These are phyloP conservation scores for Stylosanthes scabra DNA, from an alignment of 331 rosid genomes.

Conservation along the genomic window DNA sequence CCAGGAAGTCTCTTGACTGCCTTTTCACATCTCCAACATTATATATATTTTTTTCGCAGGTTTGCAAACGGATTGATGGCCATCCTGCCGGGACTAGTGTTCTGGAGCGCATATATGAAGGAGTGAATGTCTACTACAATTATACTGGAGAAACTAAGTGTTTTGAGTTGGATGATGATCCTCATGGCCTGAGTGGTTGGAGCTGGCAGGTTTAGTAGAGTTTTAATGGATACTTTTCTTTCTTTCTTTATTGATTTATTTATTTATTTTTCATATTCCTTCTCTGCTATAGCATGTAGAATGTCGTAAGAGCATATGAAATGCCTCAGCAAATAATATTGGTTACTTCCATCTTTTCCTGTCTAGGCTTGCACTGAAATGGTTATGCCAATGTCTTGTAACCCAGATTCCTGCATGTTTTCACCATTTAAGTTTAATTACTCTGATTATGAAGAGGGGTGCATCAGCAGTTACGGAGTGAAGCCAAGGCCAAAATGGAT, in stretches of 20 bases:
- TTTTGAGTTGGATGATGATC: conserved; percentile 74
- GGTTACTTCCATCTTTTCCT: conserved; percentile 27
- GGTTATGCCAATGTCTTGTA: conserved; percentile 91
- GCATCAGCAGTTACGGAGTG: conserved; percentile 54
- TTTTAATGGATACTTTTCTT: conserved; percentile 15
- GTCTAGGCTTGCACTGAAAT: conserved; percentile 87
- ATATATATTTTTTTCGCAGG: conserved; percentile 46
- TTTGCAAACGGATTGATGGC: conserved; percentile 70
- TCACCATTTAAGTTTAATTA: conserved; percentile 57
- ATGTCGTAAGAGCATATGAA: not conserved
- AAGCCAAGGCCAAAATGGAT: conserved; percentile 79
- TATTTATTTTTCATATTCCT: not conserved
- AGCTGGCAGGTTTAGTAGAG: conserved; percentile 71
- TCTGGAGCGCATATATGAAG: conserved; percentile 73
- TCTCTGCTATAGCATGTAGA: not conserved
- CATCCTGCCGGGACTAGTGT: conserved; percentile 59
- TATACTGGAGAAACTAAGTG: conserved; percentile 71
- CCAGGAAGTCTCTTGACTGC: not conserved
- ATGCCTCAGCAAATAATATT: conserved; percentile 17
- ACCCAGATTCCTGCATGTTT: conserved; percentile 70
- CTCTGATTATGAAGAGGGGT: conserved; percentile 58
- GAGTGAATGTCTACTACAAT: conserved; percentile 73
- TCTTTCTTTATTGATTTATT: too few species aligned
- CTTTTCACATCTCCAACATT: conserved; percentile 21
- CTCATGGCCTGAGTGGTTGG: conserved; percentile 88